Evolutionary conservation across 441 rosid genomes (phyloP), one percentile per base, ranked within the genome.

Genomic region (Cnidoscolus chayamansa): DNA sequence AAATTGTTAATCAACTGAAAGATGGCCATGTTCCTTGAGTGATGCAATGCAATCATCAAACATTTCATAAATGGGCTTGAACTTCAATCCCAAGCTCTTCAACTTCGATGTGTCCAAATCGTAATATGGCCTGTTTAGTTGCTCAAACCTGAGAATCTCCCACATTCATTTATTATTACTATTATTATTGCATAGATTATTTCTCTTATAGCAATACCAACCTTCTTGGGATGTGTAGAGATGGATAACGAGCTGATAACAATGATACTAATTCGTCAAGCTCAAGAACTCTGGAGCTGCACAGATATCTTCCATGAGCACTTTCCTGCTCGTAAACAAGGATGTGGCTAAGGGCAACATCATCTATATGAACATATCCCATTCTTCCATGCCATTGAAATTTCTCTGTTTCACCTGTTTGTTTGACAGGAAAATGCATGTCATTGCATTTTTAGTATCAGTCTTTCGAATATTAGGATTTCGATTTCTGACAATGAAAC

Each of bases 281-380:
- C 61, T 87, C 92, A 31, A 86, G 25, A 17, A 90, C 87, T 1
- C 73, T 69, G 10, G 96, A 83, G 84, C 85, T 86, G 70, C 94
- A 89, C 25, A 90, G 77, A 74, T 86, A 88, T 80, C 97, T 78
- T 50, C 97, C 93, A 0, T 9, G 48, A 8, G 91, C 88, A 64
- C 19, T 75, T 79, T 79, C 58, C 1, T 84, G 72, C 78, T 93
- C 92, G 2, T 84, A 89, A 56, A 88, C 86, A 12, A 89, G 86
- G 70, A 91, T 87, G 79, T 89, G 97, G 71, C 88, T 79, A 56
- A 81, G 76, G 10, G 97, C 98, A 40, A 85, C 91, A 19, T 89
- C 96, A 65, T 93, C 96, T 32, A 91, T 89, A 76, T 91, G 91
- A 63, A 89, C 87, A 57, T 89, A 91, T 5, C 96, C 97, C 96